These are phyloP conservation scores for Quercus phellos DNA, from an alignment of 331 rosid species.

Conservation along the genomic window DNA sequence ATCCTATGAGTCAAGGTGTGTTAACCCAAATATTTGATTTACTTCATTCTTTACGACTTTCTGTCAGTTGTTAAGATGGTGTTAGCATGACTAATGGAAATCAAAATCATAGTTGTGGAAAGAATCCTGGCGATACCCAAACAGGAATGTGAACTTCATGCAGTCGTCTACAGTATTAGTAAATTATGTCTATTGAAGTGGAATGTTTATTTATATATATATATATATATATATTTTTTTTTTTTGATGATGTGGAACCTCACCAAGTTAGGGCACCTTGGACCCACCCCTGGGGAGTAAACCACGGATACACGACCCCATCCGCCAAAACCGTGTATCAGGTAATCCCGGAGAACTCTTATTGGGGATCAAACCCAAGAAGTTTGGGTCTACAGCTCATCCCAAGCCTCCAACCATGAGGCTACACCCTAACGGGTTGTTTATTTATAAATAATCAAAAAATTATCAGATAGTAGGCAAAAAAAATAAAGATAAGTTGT, in stretches of 20 bases:
- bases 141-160: not conserved
- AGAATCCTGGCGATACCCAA: not conserved
- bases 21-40: constrained; percentile 13
- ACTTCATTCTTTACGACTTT: constrained; percentile 6
- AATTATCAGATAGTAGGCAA: not conserved
- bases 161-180: not conserved
- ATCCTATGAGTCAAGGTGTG: constrained; percentile 94
- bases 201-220: not conserved
- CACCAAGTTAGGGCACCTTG: too few relatives aligned
- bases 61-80: not conserved
- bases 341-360: too few relatives aligned
- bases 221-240: too few relatives aligned
- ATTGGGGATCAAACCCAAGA: too few relatives aligned
- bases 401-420: too few relatives aligned
- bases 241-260: too few relatives aligned
- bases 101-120: not conserved
- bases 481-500: not conserved
- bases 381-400: too few relatives aligned
- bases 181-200: not conserved
- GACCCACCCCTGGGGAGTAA: too few relatives aligned
- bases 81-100: not conserved
- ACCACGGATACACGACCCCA: too few relatives aligned
- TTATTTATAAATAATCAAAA: not conserved
- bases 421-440: too few relatives aligned
- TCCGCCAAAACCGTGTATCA: too few relatives aligned